Evolutionary conservation across 2,329 filamentous ascomycete species (phyloP).

Genomic region (Clonostachys byssicola): DNA sequence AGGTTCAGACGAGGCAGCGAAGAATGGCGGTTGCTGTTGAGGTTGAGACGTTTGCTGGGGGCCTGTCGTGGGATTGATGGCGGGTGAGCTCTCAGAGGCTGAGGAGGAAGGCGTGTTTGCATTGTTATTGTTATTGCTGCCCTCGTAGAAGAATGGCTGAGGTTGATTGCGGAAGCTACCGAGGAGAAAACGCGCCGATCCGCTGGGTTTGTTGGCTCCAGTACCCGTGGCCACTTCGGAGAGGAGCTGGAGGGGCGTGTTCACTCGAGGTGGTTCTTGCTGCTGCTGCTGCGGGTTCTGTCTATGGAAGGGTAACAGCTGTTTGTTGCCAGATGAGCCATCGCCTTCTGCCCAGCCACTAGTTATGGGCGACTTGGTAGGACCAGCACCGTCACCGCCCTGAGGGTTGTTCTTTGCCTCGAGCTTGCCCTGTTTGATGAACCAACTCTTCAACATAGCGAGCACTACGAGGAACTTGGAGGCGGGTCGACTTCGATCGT

Average conservation of each 20-base stretch:
- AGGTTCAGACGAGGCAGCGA: background rate
- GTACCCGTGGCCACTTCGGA: conserved; percentile 51
- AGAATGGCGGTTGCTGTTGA: conserved; percentile 1
- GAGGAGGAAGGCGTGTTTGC: too few relatives aligned
- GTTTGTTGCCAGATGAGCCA: background rate
- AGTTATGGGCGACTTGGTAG: background rate
- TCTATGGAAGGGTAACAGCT: background rate
- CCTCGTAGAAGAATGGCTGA: conserved; percentile 32
- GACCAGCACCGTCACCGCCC: background rate
- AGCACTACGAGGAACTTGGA: conserved; percentile 69
- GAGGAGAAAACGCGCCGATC: conserved; percentile 4
- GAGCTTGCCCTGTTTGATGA: conserved; percentile 43
- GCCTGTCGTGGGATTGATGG: conserved; percentile 5
- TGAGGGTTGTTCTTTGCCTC: background rate
- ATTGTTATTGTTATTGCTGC: background rate
- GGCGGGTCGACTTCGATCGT: conserved; percentile 60
- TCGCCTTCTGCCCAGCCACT: background rate
- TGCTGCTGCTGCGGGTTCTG: conserved; percentile 4
- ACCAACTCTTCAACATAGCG: conserved; percentile 68
- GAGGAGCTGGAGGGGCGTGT: conserved; percentile 51
- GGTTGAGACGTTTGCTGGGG: background rate
- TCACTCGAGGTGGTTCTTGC: conserved; percentile 20
- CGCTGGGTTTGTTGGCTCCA: conserved; percentile 14
- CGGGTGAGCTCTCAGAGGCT: conserved; percentile 1
- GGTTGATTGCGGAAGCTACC: conserved; percentile 10